Base-by-base conservation (phyloP, 768 basidiomycete genomes). In the Auricularia heimuer region DNA sequence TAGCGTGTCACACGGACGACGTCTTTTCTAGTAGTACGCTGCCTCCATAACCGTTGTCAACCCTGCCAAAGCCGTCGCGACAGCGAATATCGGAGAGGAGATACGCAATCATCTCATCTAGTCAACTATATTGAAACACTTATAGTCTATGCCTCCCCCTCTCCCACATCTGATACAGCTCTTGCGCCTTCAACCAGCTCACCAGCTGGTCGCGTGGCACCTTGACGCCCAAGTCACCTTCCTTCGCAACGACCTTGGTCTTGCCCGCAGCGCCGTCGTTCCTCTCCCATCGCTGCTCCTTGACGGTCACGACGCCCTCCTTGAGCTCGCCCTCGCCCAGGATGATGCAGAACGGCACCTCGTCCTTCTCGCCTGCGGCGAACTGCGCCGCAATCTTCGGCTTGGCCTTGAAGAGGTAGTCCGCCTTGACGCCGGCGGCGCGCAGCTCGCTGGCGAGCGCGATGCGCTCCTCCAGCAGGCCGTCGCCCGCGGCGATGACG, bases 301-400 rank as follows among this genome's bases (percentile, higher is more conserved):
- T 98, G 65, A 99, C 90, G 44, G 87, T 84, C 36, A 97, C 93
- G 45, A 89, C 77, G 3, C 96, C 97, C 58, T 83, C 82, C 71
- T 85, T 86, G 64, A 94, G 77, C 77, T 99, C 96, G 65, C 90
- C 88, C 1, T 82, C 83, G 8, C 94, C 95, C n/a, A 98, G 78
- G 68, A 98, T 91, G 65, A 98, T 82, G 1, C 90, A 94, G 75
- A 93, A 97, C 0, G 95, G 96, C 51, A 92, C 92, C 68, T 92
- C 88, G 71, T 98, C 95, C 72, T 80, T 87, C 77, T 97, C 97
- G 34, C 90, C 91, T 1, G 88, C 87, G 24, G 90, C 90, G 72
- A 96, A 98, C 71, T 99, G 96, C 2, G 85, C 80, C 0, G 82
- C 81, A 39, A 93, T 75, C 73, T 98, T 98, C 0, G 97, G 95